Evolutionary conservation across 345 rosid species (phyloP).

Genomic region (Brassica carinata): DNA sequence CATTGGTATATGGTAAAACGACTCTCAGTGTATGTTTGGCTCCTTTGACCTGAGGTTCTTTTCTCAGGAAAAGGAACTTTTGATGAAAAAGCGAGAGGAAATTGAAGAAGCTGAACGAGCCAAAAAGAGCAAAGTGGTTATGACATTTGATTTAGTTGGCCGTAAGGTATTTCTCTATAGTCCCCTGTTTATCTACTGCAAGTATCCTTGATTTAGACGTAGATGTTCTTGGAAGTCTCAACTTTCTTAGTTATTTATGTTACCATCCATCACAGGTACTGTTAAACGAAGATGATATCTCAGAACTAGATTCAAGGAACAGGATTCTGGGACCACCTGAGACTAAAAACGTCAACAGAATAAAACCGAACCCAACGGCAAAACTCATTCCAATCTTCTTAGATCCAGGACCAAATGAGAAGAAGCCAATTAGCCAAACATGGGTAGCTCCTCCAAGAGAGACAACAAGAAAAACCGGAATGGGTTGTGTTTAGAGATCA

Average conservation of each 20-base stretch:
- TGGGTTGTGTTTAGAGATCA: conserved; percentile 73
- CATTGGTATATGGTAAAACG: background rate
- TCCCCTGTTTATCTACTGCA: too few relatives aligned
- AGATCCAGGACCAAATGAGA: conserved; percentile 62
- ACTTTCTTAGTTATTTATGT: too few relatives aligned
- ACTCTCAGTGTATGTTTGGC: background rate
- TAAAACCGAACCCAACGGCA: conserved; percentile 80
- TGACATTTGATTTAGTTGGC: conserved; percentile 91
- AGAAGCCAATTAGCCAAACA: conserved; percentile 34
- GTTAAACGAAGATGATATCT: conserved; percentile 75
- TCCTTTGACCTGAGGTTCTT: conserved; percentile 1
- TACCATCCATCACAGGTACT: conserved; percentile 51
- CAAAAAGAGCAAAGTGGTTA: conserved; percentile 72
- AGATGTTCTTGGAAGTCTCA: too few relatives aligned
- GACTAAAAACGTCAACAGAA: conserved; percentile 62
- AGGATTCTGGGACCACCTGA: conserved; percentile 64
- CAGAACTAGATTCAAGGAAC: conserved; percentile 60
- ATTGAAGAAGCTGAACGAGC: conserved; percentile 77
- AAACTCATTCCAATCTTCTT: conserved; percentile 68
- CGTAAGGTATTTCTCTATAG: conserved; percentile 60
- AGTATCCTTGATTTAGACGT: too few relatives aligned
- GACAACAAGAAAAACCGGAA: conserved; percentile 46
- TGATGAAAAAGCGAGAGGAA: conserved; percentile 77
- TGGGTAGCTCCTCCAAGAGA: conserved; percentile 42
- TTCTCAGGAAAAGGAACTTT: conserved; percentile 76